A percentile compares a stretch with the other conserved stretches of the same genome.
Evolutionary conservation across 257 asterid species (phyloP).

Genomic region (Gentiana dahurica): DNA sequence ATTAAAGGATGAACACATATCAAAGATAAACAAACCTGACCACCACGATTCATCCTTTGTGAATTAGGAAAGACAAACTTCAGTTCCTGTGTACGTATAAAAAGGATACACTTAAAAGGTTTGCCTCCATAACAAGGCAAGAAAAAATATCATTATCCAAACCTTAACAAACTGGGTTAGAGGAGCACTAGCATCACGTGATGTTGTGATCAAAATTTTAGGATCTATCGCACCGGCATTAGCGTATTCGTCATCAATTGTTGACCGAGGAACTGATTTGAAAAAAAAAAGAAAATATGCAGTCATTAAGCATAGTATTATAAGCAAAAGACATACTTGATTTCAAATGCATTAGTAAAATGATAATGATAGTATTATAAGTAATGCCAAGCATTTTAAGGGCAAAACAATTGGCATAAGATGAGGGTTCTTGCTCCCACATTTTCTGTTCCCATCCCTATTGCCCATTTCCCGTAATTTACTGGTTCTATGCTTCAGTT

Average conservation of each 20-base stretch:
- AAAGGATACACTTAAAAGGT: too few relatives aligned
- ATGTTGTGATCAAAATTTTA: conserved; percentile 80
- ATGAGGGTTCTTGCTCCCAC: too few relatives aligned
- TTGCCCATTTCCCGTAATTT: too few relatives aligned
- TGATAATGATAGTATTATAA: too few relatives aligned
- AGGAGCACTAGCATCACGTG: conserved; percentile 92
- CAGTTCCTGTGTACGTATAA: conserved; percentile 42
- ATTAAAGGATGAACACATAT: not conserved
- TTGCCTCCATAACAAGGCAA: too few relatives aligned
- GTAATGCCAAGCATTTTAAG: too few relatives aligned
- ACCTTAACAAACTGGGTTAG: conserved; percentile 96
- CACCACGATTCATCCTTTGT: conserved; percentile 86
- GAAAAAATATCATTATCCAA: not conserved
- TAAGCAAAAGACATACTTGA: too few relatives aligned
- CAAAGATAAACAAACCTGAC: conserved; percentile 56
- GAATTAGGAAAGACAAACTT: conserved; percentile 88
- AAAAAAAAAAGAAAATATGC: not conserved
- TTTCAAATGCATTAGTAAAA: too few relatives aligned
- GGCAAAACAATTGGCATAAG: too few relatives aligned
- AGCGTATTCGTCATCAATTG: conserved; percentile 93
- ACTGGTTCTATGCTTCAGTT: too few relatives aligned
- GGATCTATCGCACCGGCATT: conserved; percentile 70
- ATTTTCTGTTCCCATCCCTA: too few relatives aligned
- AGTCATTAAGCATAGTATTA: not conserved
- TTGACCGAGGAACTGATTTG: conserved; percentile 59